Evolutionary conservation across 345 rosid species (phyloP), one percentile per base, ranked within the genome.

Genomic region (Balakata baccata): DNA sequence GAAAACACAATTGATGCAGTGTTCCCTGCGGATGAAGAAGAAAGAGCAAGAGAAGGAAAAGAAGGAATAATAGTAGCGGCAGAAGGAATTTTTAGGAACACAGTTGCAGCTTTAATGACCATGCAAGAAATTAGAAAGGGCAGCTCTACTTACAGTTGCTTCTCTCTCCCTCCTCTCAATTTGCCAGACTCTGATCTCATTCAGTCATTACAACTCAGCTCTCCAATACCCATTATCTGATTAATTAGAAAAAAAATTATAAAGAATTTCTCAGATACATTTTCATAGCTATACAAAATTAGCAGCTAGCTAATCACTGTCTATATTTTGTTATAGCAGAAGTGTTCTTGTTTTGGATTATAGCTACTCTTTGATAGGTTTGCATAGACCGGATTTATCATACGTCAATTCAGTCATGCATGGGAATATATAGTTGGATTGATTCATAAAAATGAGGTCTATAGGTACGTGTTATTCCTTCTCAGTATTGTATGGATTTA

Each of bases 111-210:
- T 7, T 73, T 92, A 59, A 41, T 85, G 86, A 89, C 84, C 3
- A 90, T 92, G 96, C 85, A 83, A 68, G 96, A 94, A 70, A 92
- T 90, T 70, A 85, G 97, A 79, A 86, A 87, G 61, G 88, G 89
- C 7, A 94, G 97, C 75, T 94, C 98, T 3, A 92, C 97, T 53
- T 80, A 83, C 57, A 66, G 87, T 25, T 84, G 79, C 12, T 88
- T 84, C 76, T 94, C 98, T 20, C 82, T 92, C 69, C 96, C 98
- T 64, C 98, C 98, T 29, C 76, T 92, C 16, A 85, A 87, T 37
- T 57, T 91, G 29, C 80, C 92, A 0, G 96, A 90, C 12, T 74
- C 88, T 59, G 89, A 89, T 57, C 61, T 87, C 8, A 60, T 85
- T 60, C 88, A 65, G 3, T 77, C 83, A 11, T 45, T 82, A 5